Conservation (phyloP, 106 monocot genomes). For the Platanthera guangdongensis region DNA sequence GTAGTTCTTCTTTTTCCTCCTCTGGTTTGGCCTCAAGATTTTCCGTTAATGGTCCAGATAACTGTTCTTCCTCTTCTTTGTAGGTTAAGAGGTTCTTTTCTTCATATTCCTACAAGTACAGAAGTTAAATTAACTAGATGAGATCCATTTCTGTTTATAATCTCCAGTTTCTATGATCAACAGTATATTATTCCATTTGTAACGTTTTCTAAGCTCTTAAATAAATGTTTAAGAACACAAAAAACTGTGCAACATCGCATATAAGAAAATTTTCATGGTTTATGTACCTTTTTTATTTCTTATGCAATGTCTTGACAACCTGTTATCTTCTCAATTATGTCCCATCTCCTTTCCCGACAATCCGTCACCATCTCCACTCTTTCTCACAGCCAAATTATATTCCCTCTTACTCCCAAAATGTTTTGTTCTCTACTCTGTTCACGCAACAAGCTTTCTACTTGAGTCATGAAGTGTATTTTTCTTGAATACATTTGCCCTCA, state of each 20-base stretch:
- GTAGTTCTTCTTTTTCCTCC: slow-evolving; percentile 27
- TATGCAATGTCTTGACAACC: not conserved
- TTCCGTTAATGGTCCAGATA: slow-evolving; percentile 24
- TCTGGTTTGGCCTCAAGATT: slow-evolving; percentile 25
- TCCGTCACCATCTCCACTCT: too few species aligned
- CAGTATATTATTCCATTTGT: not conserved
- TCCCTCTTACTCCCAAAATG: too few species aligned
- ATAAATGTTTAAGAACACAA: not conserved
- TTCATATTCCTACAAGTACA: slow-evolving; percentile 53
- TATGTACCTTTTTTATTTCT: not conserved
- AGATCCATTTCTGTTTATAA: not conserved
- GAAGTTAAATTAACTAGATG: slow-evolving; percentile 1
- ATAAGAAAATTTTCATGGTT: not conserved
- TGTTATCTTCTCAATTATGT: too few species aligned
- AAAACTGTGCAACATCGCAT: not conserved
- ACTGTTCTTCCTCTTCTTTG: slow-evolving; percentile 41
- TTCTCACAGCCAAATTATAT: too few species aligned
- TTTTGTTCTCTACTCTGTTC: too few species aligned
- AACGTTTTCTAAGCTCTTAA: not conserved
- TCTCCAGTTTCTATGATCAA: not conserved
- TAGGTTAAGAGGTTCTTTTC: slow-evolving; percentile 39
- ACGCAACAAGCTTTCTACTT: too few species aligned
- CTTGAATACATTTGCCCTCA: too few species aligned
- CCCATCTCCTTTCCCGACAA: too few species aligned
- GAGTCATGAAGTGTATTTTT: too few species aligned